Conservation (phyloP, 495 filamentous ascomycete genomes). For the Parathielavia hyrcaniae region DNA sequence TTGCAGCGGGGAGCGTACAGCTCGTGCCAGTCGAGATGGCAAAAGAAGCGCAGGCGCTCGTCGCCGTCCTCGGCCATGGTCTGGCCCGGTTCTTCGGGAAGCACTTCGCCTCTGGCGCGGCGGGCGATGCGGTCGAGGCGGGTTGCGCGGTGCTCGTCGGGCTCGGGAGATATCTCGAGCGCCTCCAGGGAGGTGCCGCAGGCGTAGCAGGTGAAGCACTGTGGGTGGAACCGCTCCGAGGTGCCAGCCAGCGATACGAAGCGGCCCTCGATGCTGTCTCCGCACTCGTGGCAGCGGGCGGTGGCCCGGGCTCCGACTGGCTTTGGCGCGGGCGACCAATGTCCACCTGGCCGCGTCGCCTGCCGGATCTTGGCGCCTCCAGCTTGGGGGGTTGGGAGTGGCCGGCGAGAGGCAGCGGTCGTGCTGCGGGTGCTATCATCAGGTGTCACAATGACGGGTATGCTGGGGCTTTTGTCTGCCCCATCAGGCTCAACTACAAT, state of each 20-base stretch:
- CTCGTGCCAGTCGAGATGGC: constrained; percentile 97
- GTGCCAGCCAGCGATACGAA: constrained; percentile 72
- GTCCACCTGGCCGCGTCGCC: constrained; percentile 38
- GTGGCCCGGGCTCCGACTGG: constrained; percentile 55
- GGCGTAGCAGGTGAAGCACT: constrained; percentile 85
- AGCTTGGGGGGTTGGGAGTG: constrained; percentile 37
- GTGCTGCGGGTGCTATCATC: constrained; percentile 32
- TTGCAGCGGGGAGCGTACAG: constrained; percentile 88
- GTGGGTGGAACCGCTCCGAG: constrained; percentile 75
- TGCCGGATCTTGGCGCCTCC: constrained; percentile 33
- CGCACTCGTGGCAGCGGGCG: constrained; percentile 77
- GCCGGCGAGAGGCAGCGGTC: constrained; percentile 31
- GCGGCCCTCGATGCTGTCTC: constrained; percentile 76
- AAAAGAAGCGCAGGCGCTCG: constrained; percentile 74
- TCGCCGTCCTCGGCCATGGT: constrained; percentile 64
- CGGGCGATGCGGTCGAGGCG: constrained; percentile 65
- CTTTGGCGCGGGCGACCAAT: constrained; percentile 42
- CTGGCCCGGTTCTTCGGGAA: constrained; percentile 49
- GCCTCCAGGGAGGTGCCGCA: constrained; percentile 86
- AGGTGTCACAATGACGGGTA: constrained; percentile 43
- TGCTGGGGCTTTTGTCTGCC: constrained; percentile 29
- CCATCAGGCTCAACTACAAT: constrained; percentile 43
- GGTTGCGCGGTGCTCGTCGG: constrained; percentile 58
- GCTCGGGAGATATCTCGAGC: constrained; percentile 93
- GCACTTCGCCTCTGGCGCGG: constrained; percentile 51